phyloP scores from a whole-genome alignment of 176 grass and related monocot genomes.

The Carex kokanica region DNA sequence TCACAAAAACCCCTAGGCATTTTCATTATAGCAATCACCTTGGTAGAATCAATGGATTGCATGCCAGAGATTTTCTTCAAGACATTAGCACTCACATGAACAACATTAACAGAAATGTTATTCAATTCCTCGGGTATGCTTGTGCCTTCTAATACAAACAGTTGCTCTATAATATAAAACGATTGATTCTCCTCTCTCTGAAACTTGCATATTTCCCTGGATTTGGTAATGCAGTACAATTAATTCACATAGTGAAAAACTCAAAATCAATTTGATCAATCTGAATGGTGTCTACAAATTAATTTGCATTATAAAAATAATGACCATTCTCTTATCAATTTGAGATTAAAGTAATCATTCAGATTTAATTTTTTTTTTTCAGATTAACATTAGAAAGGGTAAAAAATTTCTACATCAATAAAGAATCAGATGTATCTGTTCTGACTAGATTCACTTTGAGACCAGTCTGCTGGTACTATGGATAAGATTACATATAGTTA shows the following conservation, averaged over 20 bases:
- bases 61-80: constrained; percentile 94
- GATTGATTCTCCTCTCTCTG: constrained; percentile 32
- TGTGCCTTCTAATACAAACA: constrained; percentile 57
- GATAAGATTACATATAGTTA: background rate
- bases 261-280: background rate
- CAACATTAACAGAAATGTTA: constrained; percentile 30
- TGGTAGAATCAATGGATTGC: constrained; percentile 66
- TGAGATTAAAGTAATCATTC: background rate
- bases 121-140: constrained; percentile 34
- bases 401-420: background rate
- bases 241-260: background rate
- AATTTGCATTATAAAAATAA: background rate
- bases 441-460: background rate
- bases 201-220: constrained; percentile 63
- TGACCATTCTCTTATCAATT: background rate
- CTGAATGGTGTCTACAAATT: background rate
- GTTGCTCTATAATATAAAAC: constrained; percentile 37
- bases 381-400: background rate
- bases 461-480: background rate
- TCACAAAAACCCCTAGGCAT: constrained; percentile 60
- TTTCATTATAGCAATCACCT: constrained; percentile 80
- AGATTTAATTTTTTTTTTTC: too few species aligned
- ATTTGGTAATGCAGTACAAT: background rate
- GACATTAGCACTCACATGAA: constrained; percentile 49
- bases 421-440: background rate